phyloP scores from a whole-genome alignment of 371 early-diverging fungal genomes.

The Mortierella sp. region DNA sequence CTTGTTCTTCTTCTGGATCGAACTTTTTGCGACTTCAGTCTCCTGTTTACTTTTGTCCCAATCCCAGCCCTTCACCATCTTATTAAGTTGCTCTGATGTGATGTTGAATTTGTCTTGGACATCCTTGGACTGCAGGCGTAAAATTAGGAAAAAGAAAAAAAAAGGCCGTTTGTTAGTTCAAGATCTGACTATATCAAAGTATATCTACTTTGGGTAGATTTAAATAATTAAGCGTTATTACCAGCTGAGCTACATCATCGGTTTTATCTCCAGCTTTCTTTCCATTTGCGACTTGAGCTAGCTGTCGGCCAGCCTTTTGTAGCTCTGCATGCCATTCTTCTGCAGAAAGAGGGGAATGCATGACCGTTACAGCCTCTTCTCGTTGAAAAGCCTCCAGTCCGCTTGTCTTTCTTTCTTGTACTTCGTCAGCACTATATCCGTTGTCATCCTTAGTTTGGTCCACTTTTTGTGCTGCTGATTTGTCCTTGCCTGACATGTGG shows the following conservation, averaged over 20 bases:
- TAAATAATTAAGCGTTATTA: not conserved
- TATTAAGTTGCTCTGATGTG: slow-evolving; percentile 68
- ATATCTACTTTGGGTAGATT: not conserved
- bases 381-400: slow-evolving; percentile 34
- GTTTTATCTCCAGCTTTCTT: slow-evolving; percentile 20
- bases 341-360: slow-evolving; percentile 33
- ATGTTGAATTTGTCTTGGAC: slow-evolving; percentile 73
- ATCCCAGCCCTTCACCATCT: slow-evolving; percentile 65
- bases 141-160: not conserved
- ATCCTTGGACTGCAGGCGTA: slow-evolving; percentile 47
- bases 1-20: slow-evolving; percentile 38
- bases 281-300: slow-evolving; percentile 16
- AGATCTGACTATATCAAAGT: not conserved
- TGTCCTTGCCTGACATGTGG: not conserved
- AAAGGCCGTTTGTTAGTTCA: not conserved
- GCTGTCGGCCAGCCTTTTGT: slow-evolving; percentile 38
- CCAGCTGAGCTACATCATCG: slow-evolving; percentile 60
- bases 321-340: slow-evolving; percentile 45
- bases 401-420: slow-evolving; percentile 8
- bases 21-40: slow-evolving; percentile 17
- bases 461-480: not conserved
- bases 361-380: slow-evolving; percentile 41
- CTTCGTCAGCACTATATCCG: not conserved
- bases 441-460: slow-evolving; percentile 7
- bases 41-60: slow-evolving; percentile 56